Base-by-base conservation (phyloP, 805 yeast species). In the Wickerhamomyces mucosus region DNA sequence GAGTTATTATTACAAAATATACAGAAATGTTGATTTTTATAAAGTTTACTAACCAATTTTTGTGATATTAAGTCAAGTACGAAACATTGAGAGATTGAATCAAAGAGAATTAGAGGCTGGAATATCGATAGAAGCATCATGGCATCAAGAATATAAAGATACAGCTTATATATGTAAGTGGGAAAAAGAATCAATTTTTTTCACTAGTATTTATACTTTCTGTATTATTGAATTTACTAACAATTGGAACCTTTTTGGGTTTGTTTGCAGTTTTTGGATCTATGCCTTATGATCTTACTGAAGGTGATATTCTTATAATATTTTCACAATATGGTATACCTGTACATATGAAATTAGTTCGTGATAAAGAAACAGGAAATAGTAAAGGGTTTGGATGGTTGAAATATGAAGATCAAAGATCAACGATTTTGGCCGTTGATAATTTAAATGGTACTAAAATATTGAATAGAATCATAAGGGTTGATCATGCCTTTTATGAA, bases 271-370 rank as follows among this genome's bases (percentile, higher is more conserved):
- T 43, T 46, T 74, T 89, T n/a, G 89, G 94, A 1, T 73, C 78
- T 4, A 52, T 89, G 9, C 77, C 85, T 8, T 56, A 48, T 12
- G 71, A 72, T 20, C 51, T 85, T 18, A 73, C 72, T 7, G 95
- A 85, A 49, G 74, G 75, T 29, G 96, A 89, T 50, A 53, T 89
- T 1, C 46, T 86, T 6, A 67, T 75, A 0, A 71, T 88, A 20
- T 89, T 89, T 51, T 80, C 95, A 2, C 96, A 89, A 48, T 89
- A 71, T 53, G 97, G 97, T 1, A 68, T 76, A 14, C 96, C 96
- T 0, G 78, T 80, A 0, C 82, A 80, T 43, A 50, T 89, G 21
- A 72, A 77, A 31, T 58, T 88, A 31, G 68, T 72, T 17, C 66
- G 89, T 36, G 89, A 84, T 46, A 63, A 61, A 35, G 69, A 63